Evolutionary conservation across 129 eudicot species (phyloP), one percentile per base, ranked within the genome.

Genomic region (Tagetes patula): DNA sequence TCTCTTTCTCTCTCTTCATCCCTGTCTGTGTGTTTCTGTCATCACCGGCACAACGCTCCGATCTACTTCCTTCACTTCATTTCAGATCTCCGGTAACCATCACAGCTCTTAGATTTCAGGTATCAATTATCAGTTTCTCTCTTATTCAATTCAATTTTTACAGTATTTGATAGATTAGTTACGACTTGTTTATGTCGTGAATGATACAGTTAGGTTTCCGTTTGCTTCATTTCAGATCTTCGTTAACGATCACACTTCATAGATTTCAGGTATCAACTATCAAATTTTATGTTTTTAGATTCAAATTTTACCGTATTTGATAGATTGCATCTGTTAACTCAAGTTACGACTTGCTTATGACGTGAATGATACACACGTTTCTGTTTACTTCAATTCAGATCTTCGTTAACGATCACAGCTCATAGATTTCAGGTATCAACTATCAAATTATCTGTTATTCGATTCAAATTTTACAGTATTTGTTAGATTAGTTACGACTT

Each of bases 41-140:
- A 13, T 66, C 42, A 43, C 48, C 80, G 58, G 20, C 55, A 61
- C 80, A 37, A 48, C 41, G 41, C 38, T 77, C 81, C n/a, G 77
- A 66, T 73, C 77, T 79, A 34, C 69, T 2, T 37, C 12, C 64
- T 20, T 20, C 27, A 20, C 27, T 20, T 65, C 67, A 32, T 2
- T 64, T 10, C 65, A 0, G 7, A 0, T n/a, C 37, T 65, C 38
- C 50, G 43, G 50, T 39, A 46, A 71, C 50, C 39, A 70, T 39
- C 75, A 53, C 70, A 61, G 9, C 39, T 47, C 52, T 5, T 3
- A 30, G 71, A 46, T 58, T 56, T 20, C 70, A 77, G 83, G 78
- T 45, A 69, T 45, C 32, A 43, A 67, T 40, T 36, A 58, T 76
- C 64, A 27, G 64, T 1, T 34, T 59, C 20, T 9, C 48, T 6